phyloP scores from a whole-genome alignment of 768 basidiomycete species.

The Auricularia cornea region DNA sequence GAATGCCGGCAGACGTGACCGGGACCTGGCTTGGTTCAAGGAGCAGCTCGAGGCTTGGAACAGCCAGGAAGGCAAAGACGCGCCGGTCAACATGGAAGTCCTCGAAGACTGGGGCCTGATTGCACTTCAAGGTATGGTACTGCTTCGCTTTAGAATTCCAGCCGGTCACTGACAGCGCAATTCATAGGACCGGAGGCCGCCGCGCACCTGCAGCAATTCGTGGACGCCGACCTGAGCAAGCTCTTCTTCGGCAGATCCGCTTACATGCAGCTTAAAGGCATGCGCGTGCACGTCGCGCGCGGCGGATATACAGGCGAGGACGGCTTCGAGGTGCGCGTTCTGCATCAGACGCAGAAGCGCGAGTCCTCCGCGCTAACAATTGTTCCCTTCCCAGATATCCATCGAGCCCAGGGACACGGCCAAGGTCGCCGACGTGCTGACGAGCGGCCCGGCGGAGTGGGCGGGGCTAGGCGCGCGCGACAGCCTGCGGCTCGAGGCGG shows the following conservation, averaged over 20 bases:
- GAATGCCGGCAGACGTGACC: slow-evolving; percentile 79
- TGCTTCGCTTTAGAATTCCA: background rate
- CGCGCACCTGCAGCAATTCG: slow-evolving; percentile 66
- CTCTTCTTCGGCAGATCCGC: slow-evolving; percentile 83
- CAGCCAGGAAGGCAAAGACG: slow-evolving; percentile 29
- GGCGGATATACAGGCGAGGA: slow-evolving; percentile 99
- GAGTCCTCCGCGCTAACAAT: background rate
- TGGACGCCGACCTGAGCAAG: slow-evolving; percentile 59
- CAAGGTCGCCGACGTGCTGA: slow-evolving; percentile 55
- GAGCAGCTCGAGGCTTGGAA: slow-evolving; percentile 75
- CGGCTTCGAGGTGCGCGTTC: slow-evolving; percentile 75
- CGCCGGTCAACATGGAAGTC: slow-evolving; percentile 68
- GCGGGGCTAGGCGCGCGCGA: slow-evolving; percentile 91
- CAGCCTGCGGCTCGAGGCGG: slow-evolving; percentile 89
- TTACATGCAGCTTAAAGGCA: slow-evolving; percentile 66
- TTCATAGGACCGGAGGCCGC: slow-evolving; percentile 73
- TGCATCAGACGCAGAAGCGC: background rate
- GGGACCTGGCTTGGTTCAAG: slow-evolving; percentile 73
- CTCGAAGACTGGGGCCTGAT: slow-evolving; percentile 81
- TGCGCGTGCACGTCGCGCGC: slow-evolving; percentile 77
- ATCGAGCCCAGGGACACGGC: slow-evolving; percentile 72
- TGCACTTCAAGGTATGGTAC: slow-evolving; percentile 73
- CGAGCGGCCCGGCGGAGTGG: slow-evolving; percentile 56
- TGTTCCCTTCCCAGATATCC: slow-evolving; percentile 53
- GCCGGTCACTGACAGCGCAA: background rate